These are phyloP conservation scores for Sporobolomyces pararoseus DNA, from an alignment of 768 basidiomycete species.

Conservation along the genomic window DNA sequence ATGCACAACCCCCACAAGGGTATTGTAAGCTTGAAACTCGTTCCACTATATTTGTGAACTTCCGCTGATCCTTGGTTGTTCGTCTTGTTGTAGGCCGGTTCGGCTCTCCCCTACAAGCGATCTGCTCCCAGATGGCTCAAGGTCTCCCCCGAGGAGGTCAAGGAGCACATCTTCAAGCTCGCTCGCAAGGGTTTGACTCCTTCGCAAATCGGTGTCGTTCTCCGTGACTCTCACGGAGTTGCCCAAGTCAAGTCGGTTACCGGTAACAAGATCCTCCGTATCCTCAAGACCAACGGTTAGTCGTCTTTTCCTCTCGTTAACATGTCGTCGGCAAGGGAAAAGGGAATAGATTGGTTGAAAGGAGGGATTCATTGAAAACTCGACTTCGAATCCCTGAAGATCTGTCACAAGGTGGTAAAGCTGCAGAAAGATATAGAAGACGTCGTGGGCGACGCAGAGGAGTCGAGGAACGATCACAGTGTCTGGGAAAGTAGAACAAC, in stretches of 20 bases:
- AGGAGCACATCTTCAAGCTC: slow-evolving; percentile 84
- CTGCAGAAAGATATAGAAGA: no score
- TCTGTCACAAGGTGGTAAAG: no score
- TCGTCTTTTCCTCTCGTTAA: slow-evolving; percentile 31
- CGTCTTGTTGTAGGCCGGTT: slow-evolving; percentile 60
- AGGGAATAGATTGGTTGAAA: no score
- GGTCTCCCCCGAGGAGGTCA: slow-evolving; percentile 88
- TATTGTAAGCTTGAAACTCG: slow-evolving; percentile 63
- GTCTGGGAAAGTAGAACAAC: no score
- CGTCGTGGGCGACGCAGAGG: no score
- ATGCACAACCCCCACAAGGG: slow-evolving; percentile 98
- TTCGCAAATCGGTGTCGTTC: slow-evolving; percentile 95
- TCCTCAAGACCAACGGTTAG: slow-evolving; percentile 89
- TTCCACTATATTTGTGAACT: not conserved
- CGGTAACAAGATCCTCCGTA: slow-evolving; percentile 98
- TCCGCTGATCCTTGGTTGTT: slow-evolving; percentile 3
- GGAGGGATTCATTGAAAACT: no score
- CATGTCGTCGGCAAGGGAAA: no score
- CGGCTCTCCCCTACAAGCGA: slow-evolving; percentile 95
- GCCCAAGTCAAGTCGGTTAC: slow-evolving; percentile 98
- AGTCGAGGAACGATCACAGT: no score
- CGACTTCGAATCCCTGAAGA: no score
- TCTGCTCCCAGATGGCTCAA: slow-evolving; percentile 95
- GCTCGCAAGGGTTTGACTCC: slow-evolving; percentile 96
- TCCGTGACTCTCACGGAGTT: slow-evolving; percentile 96